Percentiles rank a stretch among this genome's conserved stretches.
phyloP scores from a whole-genome alignment of 2,329 filamentous ascomycete genomes.

The Sclerotiophoma versabilis region DNA sequence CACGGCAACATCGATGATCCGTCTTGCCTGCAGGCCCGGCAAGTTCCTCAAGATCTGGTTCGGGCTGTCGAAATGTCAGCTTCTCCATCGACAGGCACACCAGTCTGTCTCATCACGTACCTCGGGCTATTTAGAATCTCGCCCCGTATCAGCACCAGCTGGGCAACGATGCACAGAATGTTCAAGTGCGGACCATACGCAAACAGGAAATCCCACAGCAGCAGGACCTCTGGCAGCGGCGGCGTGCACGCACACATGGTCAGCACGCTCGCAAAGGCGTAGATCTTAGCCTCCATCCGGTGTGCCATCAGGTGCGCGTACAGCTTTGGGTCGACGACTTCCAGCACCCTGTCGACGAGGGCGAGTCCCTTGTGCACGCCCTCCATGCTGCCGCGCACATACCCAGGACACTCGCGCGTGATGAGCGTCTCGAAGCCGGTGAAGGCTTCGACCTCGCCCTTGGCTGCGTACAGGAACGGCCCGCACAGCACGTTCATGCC shows the following conservation, averaged over 20 bases:
- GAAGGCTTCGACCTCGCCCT: conserved; percentile 94
- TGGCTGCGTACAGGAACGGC: conserved; percentile 91
- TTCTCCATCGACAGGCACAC: too few species aligned
- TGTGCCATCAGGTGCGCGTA: conserved; percentile 84
- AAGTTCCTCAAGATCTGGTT: conserved; percentile 92
- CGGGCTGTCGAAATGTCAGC: conserved; percentile 77
- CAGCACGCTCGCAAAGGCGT: conserved; percentile 93
- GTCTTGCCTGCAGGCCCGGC: conserved; percentile 80
- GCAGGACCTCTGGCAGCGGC: conserved; percentile 88
- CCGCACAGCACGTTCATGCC: conserved; percentile 99
- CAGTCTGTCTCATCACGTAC: too few species aligned
- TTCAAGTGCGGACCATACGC: conserved; percentile 95
- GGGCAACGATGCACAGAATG: conserved; percentile 94
- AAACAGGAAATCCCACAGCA: conserved; percentile 96
- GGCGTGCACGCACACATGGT: conserved; percentile 96
- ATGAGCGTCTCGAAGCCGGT: conserved; percentile 88
- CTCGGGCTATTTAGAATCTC: conserved; percentile 83
- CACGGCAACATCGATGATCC: conserved; percentile 84
- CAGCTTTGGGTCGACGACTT: conserved; percentile 89
- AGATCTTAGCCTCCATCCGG: conserved; percentile 89
- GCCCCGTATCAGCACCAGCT: conserved; percentile 86
- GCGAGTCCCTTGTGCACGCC: conserved; percentile 92
- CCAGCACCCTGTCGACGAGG: conserved; percentile 88
- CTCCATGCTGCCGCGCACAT: conserved; percentile 95
- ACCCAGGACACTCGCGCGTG: conserved; percentile 87